phyloP scores from a whole-genome alignment of 73 alveolate species.

The Blepharisma japonicum region DNA sequence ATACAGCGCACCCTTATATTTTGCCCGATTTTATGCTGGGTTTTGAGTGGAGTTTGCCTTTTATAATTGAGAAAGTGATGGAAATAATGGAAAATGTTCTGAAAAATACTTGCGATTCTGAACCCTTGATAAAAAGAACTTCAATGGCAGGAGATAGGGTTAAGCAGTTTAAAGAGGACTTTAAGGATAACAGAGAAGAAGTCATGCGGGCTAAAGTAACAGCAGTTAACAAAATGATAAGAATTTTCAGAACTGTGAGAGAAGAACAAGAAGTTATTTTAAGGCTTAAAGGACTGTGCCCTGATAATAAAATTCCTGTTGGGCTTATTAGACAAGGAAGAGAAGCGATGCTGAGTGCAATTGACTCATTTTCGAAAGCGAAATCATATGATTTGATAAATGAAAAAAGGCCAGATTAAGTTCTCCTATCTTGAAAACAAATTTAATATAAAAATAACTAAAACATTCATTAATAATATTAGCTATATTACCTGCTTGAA shows the following conservation, averaged over 20 bases:
- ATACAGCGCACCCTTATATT: conserved; percentile 84
- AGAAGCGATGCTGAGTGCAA: conserved; percentile 75
- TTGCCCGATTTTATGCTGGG: conserved; percentile 82
- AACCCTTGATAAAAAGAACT: not conserved
- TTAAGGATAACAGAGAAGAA: not conserved
- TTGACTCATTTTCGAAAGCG: conserved; percentile 56
- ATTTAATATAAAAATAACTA: too few relatives aligned
- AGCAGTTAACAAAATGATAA: conserved; percentile 50
- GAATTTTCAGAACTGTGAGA: conserved; percentile 65
- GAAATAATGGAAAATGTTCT: conserved; percentile 70
- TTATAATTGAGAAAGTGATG: conserved; percentile 80
- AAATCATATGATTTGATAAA: conserved; percentile 54
- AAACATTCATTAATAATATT: too few relatives aligned
- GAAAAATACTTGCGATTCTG: not conserved
- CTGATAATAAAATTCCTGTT: conserved; percentile 81
- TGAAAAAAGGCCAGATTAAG: conserved; percentile 63
- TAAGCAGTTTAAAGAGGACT: not conserved
- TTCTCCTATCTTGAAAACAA: too few relatives aligned
- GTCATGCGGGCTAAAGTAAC: conserved; percentile 26
- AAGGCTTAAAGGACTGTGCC: conserved; percentile 75
- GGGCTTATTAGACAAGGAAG: conserved; percentile 74
- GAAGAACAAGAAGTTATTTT: conserved; percentile 74
- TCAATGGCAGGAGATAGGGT: not conserved
- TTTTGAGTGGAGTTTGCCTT: conserved; percentile 82
- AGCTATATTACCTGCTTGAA: too few relatives aligned